phyloP scores from a whole-genome alignment of 805 yeast genomes.

The Candida verbasci region DNA sequence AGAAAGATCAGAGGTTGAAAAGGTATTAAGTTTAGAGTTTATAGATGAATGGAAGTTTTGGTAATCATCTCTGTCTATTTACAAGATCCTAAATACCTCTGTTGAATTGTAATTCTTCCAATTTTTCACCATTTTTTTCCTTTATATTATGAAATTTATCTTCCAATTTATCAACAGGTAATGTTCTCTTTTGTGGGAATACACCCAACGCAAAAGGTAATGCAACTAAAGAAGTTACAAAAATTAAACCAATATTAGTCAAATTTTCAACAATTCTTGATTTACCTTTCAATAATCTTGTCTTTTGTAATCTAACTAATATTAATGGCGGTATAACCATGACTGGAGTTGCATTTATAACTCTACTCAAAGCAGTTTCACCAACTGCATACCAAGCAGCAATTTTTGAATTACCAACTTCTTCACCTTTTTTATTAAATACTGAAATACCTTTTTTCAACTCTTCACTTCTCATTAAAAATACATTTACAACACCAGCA shows the following conservation, averaged over 20 bases:
- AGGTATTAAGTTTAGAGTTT: slow-evolving; percentile 39
- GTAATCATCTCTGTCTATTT: slow-evolving; percentile 39
- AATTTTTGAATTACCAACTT: slow-evolving; percentile 62
- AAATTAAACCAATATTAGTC: slow-evolving; percentile 82
- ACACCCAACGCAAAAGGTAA: slow-evolving; percentile 94
- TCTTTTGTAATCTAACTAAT: slow-evolving; percentile 71
- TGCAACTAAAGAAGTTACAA: slow-evolving; percentile 78
- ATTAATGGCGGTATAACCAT: slow-evolving; percentile 95
- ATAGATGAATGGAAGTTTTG: slow-evolving; percentile 56
- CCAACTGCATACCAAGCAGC: slow-evolving; percentile 95
- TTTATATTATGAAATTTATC: slow-evolving; percentile 54
- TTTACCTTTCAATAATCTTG: slow-evolving; percentile 59
- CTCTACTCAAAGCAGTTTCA: slow-evolving; percentile 93
- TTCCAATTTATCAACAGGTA: slow-evolving; percentile 62
- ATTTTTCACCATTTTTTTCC: slow-evolving; percentile 54
- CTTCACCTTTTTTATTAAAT: slow-evolving; percentile 57
- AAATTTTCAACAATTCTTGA: slow-evolving; percentile 59
- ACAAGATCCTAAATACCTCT: slow-evolving; percentile 71
- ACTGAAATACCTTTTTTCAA: slow-evolving; percentile 79
- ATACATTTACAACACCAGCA: slow-evolving; percentile 96
- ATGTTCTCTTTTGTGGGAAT: slow-evolving; percentile 82
- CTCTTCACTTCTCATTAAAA: slow-evolving; percentile 94
- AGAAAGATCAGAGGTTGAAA: slow-evolving; percentile 46
- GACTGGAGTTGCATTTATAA: slow-evolving; percentile 93
- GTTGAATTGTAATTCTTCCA: slow-evolving; percentile 73